Evolutionary conservation across 2,329 filamentous ascomycete species (phyloP).

Genomic region (Ceratocystis huliohia): DNA sequence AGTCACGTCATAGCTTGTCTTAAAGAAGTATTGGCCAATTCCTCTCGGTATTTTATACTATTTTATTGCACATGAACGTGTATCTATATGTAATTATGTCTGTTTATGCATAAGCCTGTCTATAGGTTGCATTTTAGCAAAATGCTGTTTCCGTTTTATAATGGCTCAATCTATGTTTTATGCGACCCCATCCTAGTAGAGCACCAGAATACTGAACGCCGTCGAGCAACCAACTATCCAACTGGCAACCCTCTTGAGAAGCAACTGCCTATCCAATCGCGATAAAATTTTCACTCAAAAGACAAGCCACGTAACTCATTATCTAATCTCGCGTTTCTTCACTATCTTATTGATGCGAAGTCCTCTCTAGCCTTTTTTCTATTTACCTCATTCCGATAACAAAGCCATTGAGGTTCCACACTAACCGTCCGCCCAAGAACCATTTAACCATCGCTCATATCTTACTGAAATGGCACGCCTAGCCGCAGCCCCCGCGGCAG

Average conservation of each 20-base stretch:
- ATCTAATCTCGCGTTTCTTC: too few species aligned
- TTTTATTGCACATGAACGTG: neutral
- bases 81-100: neutral
- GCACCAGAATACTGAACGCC: neutral
- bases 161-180: neutral
- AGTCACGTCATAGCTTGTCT: neutral
- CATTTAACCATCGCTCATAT: neutral
- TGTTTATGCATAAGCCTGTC: neutral
- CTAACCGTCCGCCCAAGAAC: neutral
- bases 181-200: neutral
- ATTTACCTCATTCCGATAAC: too few species aligned
- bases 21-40: neutral
- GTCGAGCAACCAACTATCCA: neutral
- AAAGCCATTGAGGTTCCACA: too few species aligned
- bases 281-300: too few species aligned
- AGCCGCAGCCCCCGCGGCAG: slow-evolving; percentile 1
- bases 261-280: neutral
- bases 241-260: neutral
- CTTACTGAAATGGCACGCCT: slow-evolving; percentile 10
- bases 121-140: slow-evolving; percentile 5
- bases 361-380: too few species aligned
- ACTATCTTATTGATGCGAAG: too few species aligned
- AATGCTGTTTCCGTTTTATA: neutral
- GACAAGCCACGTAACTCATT: too few species aligned
- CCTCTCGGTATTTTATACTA: neutral